A percentile compares a stretch with the other conserved stretches of the same genome.
Evolutionary conservation across 2,329 filamentous ascomycete species (phyloP).

Genomic region (Xylariomycetidae sp.): DNA sequence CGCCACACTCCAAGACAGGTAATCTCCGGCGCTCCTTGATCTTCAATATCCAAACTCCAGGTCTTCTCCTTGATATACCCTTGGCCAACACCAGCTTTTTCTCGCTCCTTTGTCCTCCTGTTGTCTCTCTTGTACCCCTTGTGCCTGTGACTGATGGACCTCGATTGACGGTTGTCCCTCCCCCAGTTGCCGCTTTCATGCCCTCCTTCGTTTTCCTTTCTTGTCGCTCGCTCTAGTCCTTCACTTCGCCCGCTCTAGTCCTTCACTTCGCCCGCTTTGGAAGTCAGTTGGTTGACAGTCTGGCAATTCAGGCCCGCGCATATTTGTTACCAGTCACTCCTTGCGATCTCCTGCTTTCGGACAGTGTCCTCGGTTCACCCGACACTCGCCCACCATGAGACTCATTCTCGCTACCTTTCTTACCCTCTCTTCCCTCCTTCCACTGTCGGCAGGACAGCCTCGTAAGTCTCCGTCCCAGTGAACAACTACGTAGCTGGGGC

Average conservation of each 20-base stretch:
- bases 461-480: conserved; percentile 22
- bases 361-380: conserved; percentile 1
- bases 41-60: conserved; percentile 5
- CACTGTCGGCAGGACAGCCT: conserved; percentile 36
- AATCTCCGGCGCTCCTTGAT: conserved; percentile 6
- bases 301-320: too few relatives aligned
- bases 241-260: conserved; percentile 15
- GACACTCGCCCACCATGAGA: conserved; percentile 36
- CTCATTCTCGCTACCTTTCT: conserved; percentile 29
- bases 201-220: conserved; percentile 8
- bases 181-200: conserved; percentile 9
- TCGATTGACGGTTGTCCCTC: conserved; percentile 15
- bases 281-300: too few relatives aligned
- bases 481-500: too few relatives aligned
- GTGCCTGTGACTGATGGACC: conserved; percentile 10
- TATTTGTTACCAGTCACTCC: conserved; percentile 13
- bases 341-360: conserved; percentile 10
- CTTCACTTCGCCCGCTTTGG: conserved; percentile 13
- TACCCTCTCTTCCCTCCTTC: conserved; percentile 32
- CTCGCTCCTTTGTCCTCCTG: conserved; percentile 13
- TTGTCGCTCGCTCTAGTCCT: conserved; percentile 16
- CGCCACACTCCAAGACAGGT: conserved; percentile 4
- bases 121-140: conserved; percentile 8
- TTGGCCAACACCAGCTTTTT: conserved; percentile 7
- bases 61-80: conserved; percentile 9